phyloP scores from a whole-genome alignment of 2,329 filamentous ascomycete genomes.

The Beauveria caledonica region DNA sequence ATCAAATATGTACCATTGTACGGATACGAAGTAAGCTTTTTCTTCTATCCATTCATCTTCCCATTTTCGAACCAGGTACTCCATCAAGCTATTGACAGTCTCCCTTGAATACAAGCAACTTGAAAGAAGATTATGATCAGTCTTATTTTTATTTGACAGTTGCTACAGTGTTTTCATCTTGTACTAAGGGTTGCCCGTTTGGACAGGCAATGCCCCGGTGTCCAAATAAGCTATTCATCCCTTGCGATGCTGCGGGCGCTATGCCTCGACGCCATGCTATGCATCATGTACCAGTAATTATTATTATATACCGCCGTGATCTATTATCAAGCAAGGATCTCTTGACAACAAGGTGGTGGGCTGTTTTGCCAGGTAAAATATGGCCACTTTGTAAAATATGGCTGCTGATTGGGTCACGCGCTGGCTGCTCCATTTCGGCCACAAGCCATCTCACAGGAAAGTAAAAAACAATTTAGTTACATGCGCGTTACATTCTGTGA shows the following conservation, averaged over 20 bases:
- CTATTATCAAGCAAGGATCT: not conserved
- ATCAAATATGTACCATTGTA: too few species aligned
- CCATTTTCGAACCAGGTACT: too few species aligned
- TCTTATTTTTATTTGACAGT: too few species aligned
- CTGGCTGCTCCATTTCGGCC: not conserved
- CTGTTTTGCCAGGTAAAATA: slow-evolving; percentile 5
- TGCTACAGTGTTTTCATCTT: too few species aligned
- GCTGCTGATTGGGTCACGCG: not conserved
- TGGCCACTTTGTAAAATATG: not conserved
- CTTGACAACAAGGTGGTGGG: not conserved
- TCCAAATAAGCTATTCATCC: not conserved
- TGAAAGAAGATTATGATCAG: too few species aligned
- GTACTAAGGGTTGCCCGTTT: not conserved
- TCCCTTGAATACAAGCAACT: too few species aligned
- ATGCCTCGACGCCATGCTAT: not conserved
- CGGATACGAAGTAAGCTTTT: too few species aligned
- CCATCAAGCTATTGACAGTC: too few species aligned
- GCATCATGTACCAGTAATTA: not conserved
- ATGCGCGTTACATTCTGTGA: not conserved
- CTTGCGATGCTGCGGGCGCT: not conserved
- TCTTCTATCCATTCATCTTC: too few species aligned
- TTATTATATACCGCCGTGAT: not conserved
- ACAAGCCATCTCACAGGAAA: not conserved
- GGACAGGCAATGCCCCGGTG: too few species aligned
- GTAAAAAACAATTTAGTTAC: not conserved